Conservation (phyloP, 2,329 filamentous ascomycete genomes). For the Scopulariopsis brevicaulis region DNA sequence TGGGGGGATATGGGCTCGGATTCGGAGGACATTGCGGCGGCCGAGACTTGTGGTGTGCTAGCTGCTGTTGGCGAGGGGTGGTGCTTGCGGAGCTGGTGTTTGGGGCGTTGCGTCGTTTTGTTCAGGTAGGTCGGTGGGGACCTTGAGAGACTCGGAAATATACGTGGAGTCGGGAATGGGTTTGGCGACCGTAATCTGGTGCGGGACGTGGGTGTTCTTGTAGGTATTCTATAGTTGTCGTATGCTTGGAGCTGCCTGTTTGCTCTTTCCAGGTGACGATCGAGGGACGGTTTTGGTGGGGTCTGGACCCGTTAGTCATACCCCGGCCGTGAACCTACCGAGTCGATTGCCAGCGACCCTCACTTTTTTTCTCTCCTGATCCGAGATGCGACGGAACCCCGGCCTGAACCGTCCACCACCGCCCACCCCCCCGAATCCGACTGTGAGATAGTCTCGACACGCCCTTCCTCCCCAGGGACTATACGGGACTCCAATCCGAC, state of each 20-base stretch:
- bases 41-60: too few relatives aligned
- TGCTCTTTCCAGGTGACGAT: neutral
- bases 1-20: slow-evolving; percentile 47
- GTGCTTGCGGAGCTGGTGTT: neutral
- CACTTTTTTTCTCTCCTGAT: neutral
- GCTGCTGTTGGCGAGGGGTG: neutral
- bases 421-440: neutral
- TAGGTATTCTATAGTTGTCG: neutral
- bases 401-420: neutral
- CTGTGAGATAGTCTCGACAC: neutral
- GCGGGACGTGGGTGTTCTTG: neutral
- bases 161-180: neutral
- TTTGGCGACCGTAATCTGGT: neutral
- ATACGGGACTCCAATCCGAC: neutral
- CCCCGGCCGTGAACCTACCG: neutral
- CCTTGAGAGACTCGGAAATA: neutral
- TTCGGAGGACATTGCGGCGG: slow-evolving; percentile 24
- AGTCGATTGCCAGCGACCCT: neutral
- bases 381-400: neutral
- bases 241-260: neutral
- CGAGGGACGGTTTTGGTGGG: neutral
- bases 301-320: neutral
- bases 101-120: neutral
- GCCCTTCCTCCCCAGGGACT: neutral
- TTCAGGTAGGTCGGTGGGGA: neutral